Conservation (phyloP, 495 filamentous ascomycete genomes). For the Immersiella caudata region DNA sequence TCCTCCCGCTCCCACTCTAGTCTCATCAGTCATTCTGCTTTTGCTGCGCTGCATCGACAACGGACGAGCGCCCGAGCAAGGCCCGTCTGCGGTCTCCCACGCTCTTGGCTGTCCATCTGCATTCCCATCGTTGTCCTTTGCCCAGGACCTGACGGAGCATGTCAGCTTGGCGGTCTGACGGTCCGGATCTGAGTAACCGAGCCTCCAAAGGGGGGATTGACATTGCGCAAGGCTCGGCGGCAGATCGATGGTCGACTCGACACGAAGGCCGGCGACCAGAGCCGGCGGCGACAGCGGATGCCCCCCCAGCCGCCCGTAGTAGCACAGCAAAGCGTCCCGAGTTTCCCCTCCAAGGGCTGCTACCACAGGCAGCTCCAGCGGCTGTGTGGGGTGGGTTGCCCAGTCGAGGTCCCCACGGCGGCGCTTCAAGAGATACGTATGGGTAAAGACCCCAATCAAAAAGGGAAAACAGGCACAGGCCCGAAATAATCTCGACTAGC, state of each 20-base stretch:
- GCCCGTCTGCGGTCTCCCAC: constrained; percentile 20
- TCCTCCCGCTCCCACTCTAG: background rate
- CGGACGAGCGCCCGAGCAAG: constrained; percentile 20
- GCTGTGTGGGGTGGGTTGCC: constrained; percentile 26
- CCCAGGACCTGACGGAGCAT: constrained; percentile 1
- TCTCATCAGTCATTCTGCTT: background rate
- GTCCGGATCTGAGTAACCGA: constrained; percentile 28
- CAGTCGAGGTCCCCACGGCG: constrained; percentile 25
- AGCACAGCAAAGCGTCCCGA: background rate
- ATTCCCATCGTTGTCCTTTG: background rate
- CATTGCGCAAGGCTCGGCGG: constrained; percentile 22
- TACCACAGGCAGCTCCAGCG: constrained; percentile 13
- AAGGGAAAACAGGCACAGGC: constrained; percentile 36
- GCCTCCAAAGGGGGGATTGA: constrained; percentile 9
- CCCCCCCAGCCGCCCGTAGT: background rate
- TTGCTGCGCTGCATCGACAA: background rate
- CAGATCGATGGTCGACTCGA: constrained; percentile 20
- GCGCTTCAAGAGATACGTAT: constrained; percentile 35
- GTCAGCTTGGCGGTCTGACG: constrained; percentile 18
- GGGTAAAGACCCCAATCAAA: constrained; percentile 37
- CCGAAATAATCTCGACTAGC: constrained; percentile 36
- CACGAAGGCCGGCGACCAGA: constrained; percentile 13
- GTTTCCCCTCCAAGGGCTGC: background rate
- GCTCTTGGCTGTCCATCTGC: constrained; percentile 16
- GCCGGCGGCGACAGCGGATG: constrained; percentile 6